Base-by-base conservation (phyloP, 805 yeast species). In the Ogataea methanolica region DNA sequence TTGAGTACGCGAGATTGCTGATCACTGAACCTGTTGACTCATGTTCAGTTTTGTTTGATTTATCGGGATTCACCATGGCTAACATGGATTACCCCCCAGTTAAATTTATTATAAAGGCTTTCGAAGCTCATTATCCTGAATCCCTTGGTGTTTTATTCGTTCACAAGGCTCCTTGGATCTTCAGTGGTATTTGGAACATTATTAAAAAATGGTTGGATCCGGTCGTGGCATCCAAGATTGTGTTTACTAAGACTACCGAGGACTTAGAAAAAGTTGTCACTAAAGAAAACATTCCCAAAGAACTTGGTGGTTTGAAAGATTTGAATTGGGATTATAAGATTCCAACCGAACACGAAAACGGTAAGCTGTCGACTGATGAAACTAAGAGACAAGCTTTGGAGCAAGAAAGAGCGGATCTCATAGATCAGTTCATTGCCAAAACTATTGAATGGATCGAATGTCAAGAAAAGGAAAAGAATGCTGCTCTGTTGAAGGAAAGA, bases 61-160 rank as follows among this genome's bases (percentile, higher is more conserved):
- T 94, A 60, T 74, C 86, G 12, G 96, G 85, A 5, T 94, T 94
- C 62, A 79, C 95, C 7, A 79, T 90, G 74, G 78, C 90, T 50
- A 94, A 92, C 65, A 94, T 96, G 87, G 99, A 94, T 69, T 89
- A 89, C 62, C 75, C 79, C 3, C 89, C 97, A 5, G 95, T 94
- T 50, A 91, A 91, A 69, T 92, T 88, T 67, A 79, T 94, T 69
- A 84, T 91, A 51, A 79, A 82, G 46, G 85, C 91, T 51, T 90
- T 94, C 66, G 98, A 94, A 72, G 96, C 96, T 0, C 96, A 92
- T 63, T 94, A 92, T 65, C 99, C 99, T 1, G 99, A 94, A 68
- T 84, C 88, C 37, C 75, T 94, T 50, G 97, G 96, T 16, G 79
- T 79, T 47, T 71, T 94, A 45, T 77, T 89, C 55, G 85, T 94